Base-by-base conservation (phyloP, 2,329 filamentous ascomycete genomes). In the Colletotrichum sp. region DNA sequence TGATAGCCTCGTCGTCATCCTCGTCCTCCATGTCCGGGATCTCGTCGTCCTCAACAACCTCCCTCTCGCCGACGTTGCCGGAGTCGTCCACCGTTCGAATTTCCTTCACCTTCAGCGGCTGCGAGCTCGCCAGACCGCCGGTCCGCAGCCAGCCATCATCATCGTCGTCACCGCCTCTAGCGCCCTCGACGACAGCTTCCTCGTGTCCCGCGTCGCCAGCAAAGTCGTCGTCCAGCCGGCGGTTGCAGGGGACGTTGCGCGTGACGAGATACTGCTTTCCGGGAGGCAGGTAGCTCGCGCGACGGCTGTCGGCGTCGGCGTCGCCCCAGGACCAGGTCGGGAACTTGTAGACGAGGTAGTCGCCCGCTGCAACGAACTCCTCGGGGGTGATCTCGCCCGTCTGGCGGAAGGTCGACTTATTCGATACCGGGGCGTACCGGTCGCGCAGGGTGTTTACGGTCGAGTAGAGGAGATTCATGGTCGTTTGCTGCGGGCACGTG, bases 1-100 rank as follows among this genome's bases (percentile, higher is more conserved):
- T 98, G 82, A 99, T 98, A 60, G 97, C 97, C 85, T 98, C 96
- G 78, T 98, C 96, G 77, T 98, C 96, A 77, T 98, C 96, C 73
- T 98, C 96, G 78, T 98, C 97, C 82, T 98, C 97, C 96, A 98
- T 98, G 82, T 98, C 96, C 0, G 96, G 96, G 77, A 98, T 98
- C 81, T 98, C 96, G 81, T 98, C 95, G 68, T 93, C 93, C 32
- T 93, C 91, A 7, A 94, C 88, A 36, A 92, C 90, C 67, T 93
- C 93, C 72, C 91, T 89, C 74, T 96, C 95, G 16, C 94, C 95
- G 60, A 98, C 89, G 81, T 97, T 96, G 30, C 96, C 96, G 28
- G 94, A 93, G 81, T 98, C 96, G 82, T 98, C 96, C 28, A 98
- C 93, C 0, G 96, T 98, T 80, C 95, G 90, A 57, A 98, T 95